phyloP scores from a whole-genome alignment of 208 protist genomes.

The Leishmania tarentolae region DNA sequence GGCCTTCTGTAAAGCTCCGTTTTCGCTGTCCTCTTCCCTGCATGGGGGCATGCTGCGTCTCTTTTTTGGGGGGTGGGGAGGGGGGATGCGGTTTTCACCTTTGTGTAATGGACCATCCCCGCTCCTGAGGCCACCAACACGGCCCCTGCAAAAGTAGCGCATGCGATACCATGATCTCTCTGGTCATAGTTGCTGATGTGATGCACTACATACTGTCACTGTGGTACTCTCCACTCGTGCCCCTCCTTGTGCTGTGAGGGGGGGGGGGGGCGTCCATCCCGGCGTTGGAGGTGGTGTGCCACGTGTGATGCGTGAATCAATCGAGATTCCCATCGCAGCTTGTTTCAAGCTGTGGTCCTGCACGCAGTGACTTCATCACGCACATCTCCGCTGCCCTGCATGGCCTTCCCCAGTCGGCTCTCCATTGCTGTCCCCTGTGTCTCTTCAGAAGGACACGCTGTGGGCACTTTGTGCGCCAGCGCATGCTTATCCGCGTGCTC shows the following conservation, averaged over 20 bases:
- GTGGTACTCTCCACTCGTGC: too few relatives aligned
- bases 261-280: too few relatives aligned
- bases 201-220: too few relatives aligned
- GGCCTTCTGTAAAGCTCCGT: background rate
- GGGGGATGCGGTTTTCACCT: background rate
- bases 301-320: too few relatives aligned
- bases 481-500: background rate
- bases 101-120: background rate
- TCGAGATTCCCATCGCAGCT: too few relatives aligned
- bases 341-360: too few relatives aligned
- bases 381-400: background rate
- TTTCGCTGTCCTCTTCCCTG: background rate
- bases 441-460: too few relatives aligned
- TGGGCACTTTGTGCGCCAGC: background rate
- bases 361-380: too few relatives aligned
- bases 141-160: background rate
- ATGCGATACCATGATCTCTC: background rate
- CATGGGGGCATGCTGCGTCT: background rate
- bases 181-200: background rate
- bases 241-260: too few relatives aligned
- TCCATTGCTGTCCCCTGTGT: background rate
- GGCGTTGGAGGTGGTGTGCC: too few relatives aligned
- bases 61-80: background rate
- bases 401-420: background rate
- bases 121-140: background rate